These are phyloP conservation scores for Leccinum sublutescens DNA, from an alignment of 768 basidiomycete genomes.

Conservation along the genomic window DNA sequence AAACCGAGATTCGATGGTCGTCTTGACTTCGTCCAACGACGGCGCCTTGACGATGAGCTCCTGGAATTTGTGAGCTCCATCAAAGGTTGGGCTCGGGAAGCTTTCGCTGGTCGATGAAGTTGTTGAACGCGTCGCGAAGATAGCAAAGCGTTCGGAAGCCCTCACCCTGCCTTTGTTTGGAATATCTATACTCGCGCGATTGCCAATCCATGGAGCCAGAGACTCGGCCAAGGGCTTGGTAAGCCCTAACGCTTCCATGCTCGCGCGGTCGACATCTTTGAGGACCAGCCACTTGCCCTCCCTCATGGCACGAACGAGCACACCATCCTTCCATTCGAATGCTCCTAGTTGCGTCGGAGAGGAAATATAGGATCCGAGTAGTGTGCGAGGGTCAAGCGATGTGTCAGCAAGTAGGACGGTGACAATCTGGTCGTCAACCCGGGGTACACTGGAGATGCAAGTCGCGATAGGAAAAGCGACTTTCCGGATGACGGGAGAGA, in stretches of 20 bases:
- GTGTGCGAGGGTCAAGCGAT: constrained; percentile 88
- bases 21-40: constrained; percentile 59
- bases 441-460: constrained; percentile 66
- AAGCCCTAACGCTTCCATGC: constrained; percentile 84
- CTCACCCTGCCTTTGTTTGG: constrained; percentile 72
- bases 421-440: constrained; percentile 66
- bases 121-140: constrained; percentile 87
- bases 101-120: constrained; percentile 43
- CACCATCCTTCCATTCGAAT: constrained; percentile 97
- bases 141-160: constrained; percentile 75
- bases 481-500: constrained; percentile 90
- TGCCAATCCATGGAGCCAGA: constrained; percentile 68
- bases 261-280: constrained; percentile 88
- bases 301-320: constrained; percentile 83
- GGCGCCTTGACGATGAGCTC: constrained; percentile 68
- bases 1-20: constrained; percentile 70
- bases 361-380: constrained; percentile 91
- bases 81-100: constrained; percentile 66
- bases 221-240: constrained; percentile 84
- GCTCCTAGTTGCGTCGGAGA: constrained; percentile 78
- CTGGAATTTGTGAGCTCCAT: constrained; percentile 81
- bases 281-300: constrained; percentile 93
- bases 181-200: constrained; percentile 62
- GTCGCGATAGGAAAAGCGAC: constrained; percentile 70
- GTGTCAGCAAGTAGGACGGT: constrained; percentile 92